Evolutionary conservation across 2,329 filamentous ascomycete genomes (phyloP), one percentile per base, ranked within the genome.

Genomic region (Fusarium domesticum): DNA sequence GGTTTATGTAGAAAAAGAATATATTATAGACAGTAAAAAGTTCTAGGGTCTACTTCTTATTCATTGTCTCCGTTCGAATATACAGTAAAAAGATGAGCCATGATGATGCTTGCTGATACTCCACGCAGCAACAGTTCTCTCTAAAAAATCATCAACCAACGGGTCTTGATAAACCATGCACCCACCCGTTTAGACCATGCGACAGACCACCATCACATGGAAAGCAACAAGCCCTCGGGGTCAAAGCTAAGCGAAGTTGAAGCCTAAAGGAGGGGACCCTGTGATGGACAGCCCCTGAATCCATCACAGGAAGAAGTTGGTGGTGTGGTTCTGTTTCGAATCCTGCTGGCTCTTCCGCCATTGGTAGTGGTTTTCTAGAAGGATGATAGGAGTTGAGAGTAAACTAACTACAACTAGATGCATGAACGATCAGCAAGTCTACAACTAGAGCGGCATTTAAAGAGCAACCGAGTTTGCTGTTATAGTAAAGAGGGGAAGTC

Each of bases 241-340:
- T 15, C 17, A 36, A 16, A 47, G 17, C 6, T 3, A 32, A 28
- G 32, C 35, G 23, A 48, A 42, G 25, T 52, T 54, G 51, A 46
- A 47, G 44, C 44, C 51, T 18, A 48, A 49, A 37, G 35, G 45
- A 38, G 45, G 45, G 41, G 49, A 43, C 42, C 25, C 30, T 37
- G 40, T 45, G 50, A 54, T 50, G 51, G 43, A 52, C 46, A 42
- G 51, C 51, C 51, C 51, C 51, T 54, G 51, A 54, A 54, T 54
- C 51, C 51, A 45, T 39, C 51, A 28, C 10, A 28, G 14, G 23
- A 12, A 28, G 51, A 45, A 49, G 47, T 45, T 44, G 47, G 49
- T 51, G 39, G 39, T 43, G 51, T 49, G 51, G 44, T 54, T 49
- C 49, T 49, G 51, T 42, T 54, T 43, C 42, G 42, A 43, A 23